A percentile compares a stretch with the other conserved stretches of the same genome.
phyloP scores from a whole-genome alignment of 2,329 filamentous ascomycete genomes.

The Trichocomaceae sp. region DNA sequence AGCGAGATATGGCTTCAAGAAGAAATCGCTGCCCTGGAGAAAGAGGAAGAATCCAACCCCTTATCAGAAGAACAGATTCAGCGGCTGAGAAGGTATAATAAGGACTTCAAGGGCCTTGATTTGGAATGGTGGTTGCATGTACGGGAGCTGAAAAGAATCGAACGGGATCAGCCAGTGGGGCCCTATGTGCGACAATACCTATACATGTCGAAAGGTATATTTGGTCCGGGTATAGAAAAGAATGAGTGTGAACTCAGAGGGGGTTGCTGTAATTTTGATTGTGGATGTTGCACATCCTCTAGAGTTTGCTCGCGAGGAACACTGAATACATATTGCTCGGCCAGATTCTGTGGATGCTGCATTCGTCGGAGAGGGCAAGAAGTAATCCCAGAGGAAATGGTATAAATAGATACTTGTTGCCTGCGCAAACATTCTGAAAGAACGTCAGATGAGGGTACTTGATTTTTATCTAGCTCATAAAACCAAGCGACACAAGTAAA shows the following conservation, averaged over 20 bases:
- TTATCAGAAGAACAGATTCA: background rate
- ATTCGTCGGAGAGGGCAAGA: conserved; percentile 1
- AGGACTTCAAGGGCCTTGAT: conserved; percentile 3
- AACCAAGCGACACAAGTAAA: background rate
- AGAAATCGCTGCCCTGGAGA: background rate
- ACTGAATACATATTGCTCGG: background rate
- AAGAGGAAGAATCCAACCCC: background rate
- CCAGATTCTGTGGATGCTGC: conserved; percentile 6
- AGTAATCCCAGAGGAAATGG: background rate
- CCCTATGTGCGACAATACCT: background rate
- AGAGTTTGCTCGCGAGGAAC: background rate
- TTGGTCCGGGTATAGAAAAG: background rate
- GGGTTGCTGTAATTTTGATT: conserved; percentile 5
- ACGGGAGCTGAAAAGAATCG: background rate
- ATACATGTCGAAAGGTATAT: background rate
- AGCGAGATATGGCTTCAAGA: conserved; percentile 5
- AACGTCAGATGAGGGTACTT: background rate
- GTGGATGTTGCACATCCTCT: background rate
- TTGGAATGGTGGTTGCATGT: background rate
- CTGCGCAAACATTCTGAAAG: background rate
- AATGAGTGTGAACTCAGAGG: background rate
- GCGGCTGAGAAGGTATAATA: background rate
- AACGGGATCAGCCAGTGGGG: background rate
- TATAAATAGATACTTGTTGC: background rate
- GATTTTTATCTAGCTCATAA: background rate